Conservation (phyloP, 371 early-diverging fungal species). For the Apophysomyces trapeziformis region DNA sequence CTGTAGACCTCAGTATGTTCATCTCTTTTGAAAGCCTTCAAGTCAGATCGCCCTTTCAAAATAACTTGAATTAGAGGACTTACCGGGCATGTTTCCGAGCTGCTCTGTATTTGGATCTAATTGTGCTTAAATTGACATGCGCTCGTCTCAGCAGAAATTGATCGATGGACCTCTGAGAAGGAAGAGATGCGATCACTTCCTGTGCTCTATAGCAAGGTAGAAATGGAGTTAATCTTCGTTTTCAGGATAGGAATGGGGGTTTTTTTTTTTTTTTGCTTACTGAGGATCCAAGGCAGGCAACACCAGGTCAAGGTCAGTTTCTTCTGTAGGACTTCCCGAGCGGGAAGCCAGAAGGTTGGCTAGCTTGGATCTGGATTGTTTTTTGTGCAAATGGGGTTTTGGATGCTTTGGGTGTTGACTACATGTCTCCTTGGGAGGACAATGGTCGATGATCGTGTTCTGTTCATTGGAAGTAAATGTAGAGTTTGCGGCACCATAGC, state of each 20-base stretch:
- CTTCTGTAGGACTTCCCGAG: conserved; percentile 27
- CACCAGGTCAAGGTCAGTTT: conserved; percentile 33
- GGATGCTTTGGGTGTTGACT: neutral
- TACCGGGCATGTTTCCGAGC: conserved; percentile 41
- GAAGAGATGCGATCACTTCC: conserved; percentile 26
- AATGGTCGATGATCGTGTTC: conserved; percentile 61
- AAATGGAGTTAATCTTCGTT: neutral
- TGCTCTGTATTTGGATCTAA: conserved; percentile 40
- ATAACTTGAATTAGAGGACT: neutral
- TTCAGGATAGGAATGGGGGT: neutral
- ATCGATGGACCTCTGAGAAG: conserved; percentile 20
- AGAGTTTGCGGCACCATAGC: neutral
- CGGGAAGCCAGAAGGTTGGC: conserved; percentile 28
- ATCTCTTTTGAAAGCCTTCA: conserved; percentile 14
- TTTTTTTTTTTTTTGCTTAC: conserved; percentile 17
- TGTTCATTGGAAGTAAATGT: conserved; percentile 36
- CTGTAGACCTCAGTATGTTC: conserved; percentile 25
- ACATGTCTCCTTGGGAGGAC: conserved; percentile 9
- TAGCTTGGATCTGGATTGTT: conserved; percentile 12
- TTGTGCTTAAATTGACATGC: conserved; percentile 32
- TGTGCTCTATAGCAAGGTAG: conserved; percentile 21
- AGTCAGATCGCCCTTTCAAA: neutral
- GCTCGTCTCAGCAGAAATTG: conserved; percentile 25
- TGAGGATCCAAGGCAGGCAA: conserved; percentile 52
- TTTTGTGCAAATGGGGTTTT: neutral